Conservation (phyloP, 768 basidiomycete genomes). For the Tricholoma flavovirens region DNA sequence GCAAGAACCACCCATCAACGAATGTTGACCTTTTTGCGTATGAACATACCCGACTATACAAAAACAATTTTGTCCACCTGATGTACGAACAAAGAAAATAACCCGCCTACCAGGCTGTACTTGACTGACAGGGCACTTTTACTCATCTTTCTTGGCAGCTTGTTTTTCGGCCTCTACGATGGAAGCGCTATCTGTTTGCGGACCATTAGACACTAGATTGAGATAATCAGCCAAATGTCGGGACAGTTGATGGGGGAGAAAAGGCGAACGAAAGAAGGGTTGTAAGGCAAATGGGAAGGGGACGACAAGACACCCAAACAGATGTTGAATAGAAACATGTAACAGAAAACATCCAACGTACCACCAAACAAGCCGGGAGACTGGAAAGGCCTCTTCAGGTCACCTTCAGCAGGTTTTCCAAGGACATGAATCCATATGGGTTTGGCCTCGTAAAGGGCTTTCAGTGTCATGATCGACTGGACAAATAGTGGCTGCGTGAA, state of each 20-base stretch:
- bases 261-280: not conserved
- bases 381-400: conserved; percentile 89
- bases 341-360: conserved; percentile 24
- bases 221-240: not conserved
- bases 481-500: conserved; percentile 97
- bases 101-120: not conserved
- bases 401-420: conserved; percentile 74
- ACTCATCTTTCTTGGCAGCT: conserved; percentile 75
- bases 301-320: not conserved
- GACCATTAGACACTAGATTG: conserved; percentile 46
- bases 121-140: conserved; percentile 24
- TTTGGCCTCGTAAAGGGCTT: conserved; percentile 84
- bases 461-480: conserved; percentile 89
- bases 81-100: not conserved
- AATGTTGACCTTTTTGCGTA: not conserved
- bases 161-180: conserved; percentile 90
- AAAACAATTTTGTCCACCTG: too few species aligned
- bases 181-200: conserved; percentile 78
- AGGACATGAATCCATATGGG: conserved; percentile 76
- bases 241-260: not conserved
- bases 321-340: not conserved
- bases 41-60: not conserved
- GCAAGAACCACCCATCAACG: not conserved
- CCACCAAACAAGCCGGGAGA: conserved; percentile 66
- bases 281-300: too few species aligned